Evolutionary conservation across 192 early-diverging fungal species (phyloP).

Genomic region (Backusella sp.): DNA sequence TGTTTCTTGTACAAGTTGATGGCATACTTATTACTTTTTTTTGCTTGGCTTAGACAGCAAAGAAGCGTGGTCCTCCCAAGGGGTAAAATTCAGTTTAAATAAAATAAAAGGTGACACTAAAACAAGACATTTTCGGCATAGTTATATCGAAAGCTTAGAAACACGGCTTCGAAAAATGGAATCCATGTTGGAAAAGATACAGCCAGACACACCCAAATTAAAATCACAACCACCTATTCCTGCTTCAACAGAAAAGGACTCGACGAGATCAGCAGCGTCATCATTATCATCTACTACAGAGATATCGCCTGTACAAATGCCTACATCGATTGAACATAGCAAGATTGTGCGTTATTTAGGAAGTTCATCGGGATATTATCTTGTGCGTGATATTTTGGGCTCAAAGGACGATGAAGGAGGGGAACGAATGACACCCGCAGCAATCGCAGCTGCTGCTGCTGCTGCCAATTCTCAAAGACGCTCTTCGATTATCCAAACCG

Average conservation of each 20-base stretch:
- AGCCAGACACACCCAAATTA: background rate
- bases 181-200: conserved; percentile 14
- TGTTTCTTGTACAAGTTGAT: background rate
- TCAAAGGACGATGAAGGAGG: background rate
- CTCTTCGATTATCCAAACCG: background rate
- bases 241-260: background rate
- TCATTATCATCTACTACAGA: background rate
- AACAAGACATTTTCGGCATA: background rate
- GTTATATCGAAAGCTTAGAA: conserved; percentile 31
- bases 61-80: conserved; percentile 30
- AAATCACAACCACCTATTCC: background rate
- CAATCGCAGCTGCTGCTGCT: background rate
- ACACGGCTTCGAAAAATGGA: conserved; percentile 24
- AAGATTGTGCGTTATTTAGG: conserved; percentile 25
- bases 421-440: background rate
- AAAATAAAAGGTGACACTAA: too few relatives aligned
- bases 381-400: conserved; percentile 18
- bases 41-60: conserved; percentile 7
- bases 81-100: conserved; percentile 15
- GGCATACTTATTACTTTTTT: background rate
- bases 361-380: conserved; percentile 32
- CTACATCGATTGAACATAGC: conserved; percentile 25
- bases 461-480: background rate
- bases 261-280: background rate
- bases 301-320: background rate